Percentiles rank a stretch among this genome's conserved stretches.
phyloP scores from a whole-genome alignment of 257 asterid genomes.

The Henckelia pumila region DNA sequence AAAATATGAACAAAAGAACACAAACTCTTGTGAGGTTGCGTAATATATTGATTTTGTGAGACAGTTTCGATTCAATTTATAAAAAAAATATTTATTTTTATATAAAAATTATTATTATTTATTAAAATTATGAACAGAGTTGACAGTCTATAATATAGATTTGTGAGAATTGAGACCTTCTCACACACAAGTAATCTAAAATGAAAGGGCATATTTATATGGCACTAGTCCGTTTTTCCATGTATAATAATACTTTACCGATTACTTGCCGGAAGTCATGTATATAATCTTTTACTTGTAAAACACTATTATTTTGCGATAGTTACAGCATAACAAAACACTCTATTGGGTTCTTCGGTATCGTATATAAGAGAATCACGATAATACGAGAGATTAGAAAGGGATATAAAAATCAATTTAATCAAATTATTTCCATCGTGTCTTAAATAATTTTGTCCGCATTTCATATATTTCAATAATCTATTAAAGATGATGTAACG shows the following conservation, averaged over 20 bases:
- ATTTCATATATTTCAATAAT: slow-evolving; percentile 1
- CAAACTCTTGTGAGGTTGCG: no score
- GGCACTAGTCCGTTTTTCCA: no score
- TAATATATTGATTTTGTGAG: no score
- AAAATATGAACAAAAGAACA: no score
- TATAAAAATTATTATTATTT: no score
- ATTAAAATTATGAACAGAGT: no score
- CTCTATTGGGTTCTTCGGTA: background rate
- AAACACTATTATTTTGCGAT: background rate
- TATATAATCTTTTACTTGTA: background rate
- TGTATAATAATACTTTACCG: background rate
- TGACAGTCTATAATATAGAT: no score
- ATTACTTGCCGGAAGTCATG: background rate
- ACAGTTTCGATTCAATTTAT: no score
- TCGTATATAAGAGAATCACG: background rate
- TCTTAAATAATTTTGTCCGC: background rate
- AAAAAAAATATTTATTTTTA: no score
- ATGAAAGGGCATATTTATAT: no score
- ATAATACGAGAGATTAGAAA: background rate
- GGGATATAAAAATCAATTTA: background rate
- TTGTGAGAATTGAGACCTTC: no score
- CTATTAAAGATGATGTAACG: slow-evolving; percentile 10
- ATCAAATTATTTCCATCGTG: background rate
- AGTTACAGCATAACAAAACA: background rate
- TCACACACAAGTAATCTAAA: no score